These are phyloP conservation scores for Glycine soja DNA, from an alignment of 306 rosid genomes.

Conservation along the genomic window DNA sequence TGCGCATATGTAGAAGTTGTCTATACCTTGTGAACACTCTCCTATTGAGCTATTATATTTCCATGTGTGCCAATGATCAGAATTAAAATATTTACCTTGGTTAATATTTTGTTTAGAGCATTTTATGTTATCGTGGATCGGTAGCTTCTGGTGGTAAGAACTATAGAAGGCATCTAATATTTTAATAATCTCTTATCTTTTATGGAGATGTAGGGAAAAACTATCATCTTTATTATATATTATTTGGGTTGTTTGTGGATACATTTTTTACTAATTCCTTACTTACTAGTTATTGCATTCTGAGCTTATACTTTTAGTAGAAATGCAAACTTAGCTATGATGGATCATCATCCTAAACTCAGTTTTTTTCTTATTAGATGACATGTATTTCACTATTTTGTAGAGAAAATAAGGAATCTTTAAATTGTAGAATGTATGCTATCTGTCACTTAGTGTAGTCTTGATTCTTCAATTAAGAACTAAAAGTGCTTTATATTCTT, in stretches of 20 bases:
- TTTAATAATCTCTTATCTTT: slow-evolving; percentile 1
- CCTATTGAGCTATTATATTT: background rate
- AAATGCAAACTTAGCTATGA: background rate
- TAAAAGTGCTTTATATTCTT: background rate
- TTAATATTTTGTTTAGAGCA: background rate
- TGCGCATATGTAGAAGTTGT: background rate
- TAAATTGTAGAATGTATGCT: slow-evolving; percentile 1
- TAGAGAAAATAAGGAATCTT: background rate
- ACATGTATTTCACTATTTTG: background rate
- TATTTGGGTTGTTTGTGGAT: slow-evolving; percentile 25
- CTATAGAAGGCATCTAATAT: background rate
- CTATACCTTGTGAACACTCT: slow-evolving; percentile 1
- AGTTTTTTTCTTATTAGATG: background rate
- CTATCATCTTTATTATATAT: background rate
- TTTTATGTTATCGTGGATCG: background rate
- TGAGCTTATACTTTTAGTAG: slow-evolving; percentile 3
- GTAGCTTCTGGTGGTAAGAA: background rate
- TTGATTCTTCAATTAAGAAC: slow-evolving; percentile 1
- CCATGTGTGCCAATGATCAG: slow-evolving; percentile 24
- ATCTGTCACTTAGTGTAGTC: background rate
- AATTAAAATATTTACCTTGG: background rate
- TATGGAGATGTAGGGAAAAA: background rate
- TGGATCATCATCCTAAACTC: slow-evolving; percentile 11
- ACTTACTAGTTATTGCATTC: background rate
- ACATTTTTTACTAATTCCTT: slow-evolving; percentile 18